Conservation (phyloP, 371 early-diverging fungal genomes). For the Mortierella sp. region DNA sequence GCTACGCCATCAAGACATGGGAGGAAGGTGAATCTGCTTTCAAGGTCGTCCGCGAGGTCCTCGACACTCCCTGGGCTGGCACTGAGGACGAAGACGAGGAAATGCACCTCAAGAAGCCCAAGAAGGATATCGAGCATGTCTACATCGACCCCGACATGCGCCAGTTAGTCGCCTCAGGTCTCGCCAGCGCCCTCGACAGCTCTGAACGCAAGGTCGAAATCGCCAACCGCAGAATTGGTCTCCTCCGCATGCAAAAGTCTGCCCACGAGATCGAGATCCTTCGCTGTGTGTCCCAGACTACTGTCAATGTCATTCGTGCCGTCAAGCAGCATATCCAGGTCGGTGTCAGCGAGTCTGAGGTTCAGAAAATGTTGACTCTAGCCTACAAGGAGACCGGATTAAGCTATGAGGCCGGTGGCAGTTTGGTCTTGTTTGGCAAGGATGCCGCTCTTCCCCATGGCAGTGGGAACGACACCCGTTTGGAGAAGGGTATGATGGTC, state of each 20-base stretch:
- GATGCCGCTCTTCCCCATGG: slow-evolving; percentile 74
- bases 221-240: slow-evolving; percentile 61
- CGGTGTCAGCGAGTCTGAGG: slow-evolving; percentile 63
- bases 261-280: slow-evolving; percentile 66
- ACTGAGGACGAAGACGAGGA: slow-evolving; percentile 12
- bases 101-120: slow-evolving; percentile 20
- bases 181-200: slow-evolving; percentile 35
- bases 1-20: slow-evolving; percentile 60
- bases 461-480: slow-evolving; percentile 58
- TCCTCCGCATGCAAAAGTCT: slow-evolving; percentile 66
- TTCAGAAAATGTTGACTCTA: slow-evolving; percentile 58
- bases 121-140: slow-evolving; percentile 29
- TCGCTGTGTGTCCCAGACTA: slow-evolving; percentile 66
- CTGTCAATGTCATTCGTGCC: slow-evolving; percentile 64
- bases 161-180: slow-evolving; percentile 64
- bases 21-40: slow-evolving; percentile 67
- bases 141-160: slow-evolving; percentile 65
- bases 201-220: slow-evolving; percentile 46
- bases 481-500: slow-evolving; percentile 62
- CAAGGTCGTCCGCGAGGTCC: slow-evolving; percentile 51
- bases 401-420: slow-evolving; percentile 54
- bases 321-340: slow-evolving; percentile 60
- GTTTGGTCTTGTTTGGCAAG: slow-evolving; percentile 69
- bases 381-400: slow-evolving; percentile 62
- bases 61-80: slow-evolving; percentile 44